Base-by-base conservation (phyloP, 2,329 filamentous ascomycete species). In the Pyrenophora seminiperda region DNA sequence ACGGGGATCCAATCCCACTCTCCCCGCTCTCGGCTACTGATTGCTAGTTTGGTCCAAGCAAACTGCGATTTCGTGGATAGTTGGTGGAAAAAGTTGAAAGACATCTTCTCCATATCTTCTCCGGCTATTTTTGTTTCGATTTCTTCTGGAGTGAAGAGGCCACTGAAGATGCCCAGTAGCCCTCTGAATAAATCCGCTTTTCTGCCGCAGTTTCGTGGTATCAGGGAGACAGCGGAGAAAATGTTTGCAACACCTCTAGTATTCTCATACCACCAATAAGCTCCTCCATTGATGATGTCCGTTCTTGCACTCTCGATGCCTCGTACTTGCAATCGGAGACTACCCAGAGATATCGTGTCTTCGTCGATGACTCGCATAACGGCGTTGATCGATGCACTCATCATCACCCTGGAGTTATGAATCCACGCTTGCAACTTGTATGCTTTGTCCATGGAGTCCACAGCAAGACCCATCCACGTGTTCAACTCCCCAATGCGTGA, bases 1-100 rank as follows among this genome's bases (percentile, higher is more conserved):
- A 49, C 39, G 5, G 46, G 46, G 17, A 49, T 49, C 46, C 46
- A 49, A 19, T 43, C 33, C 46, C 46, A 49, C 13, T 49, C 46
- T 13, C 40, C 34, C 15, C 46, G 24, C 14, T 43, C 40, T 3
- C 32, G 17, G 33, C 40, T 49, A 19, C 46, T 49, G 27, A 49
- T 43, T 7, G 46, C 46, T 10, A 49, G 14, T 20, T 49, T 49
- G 18, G 46, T 49, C 46, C 46, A 49, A 7, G 46, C 46, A 7
- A 15, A 27, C 1, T 19, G 6, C 11, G 46, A 43, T 19, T 43
- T 39, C 13, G 4, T 43, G 10, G 46, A 49, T 2, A 49, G 14
- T 6, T 27, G 33, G 9, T 33, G 34, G 27, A 49, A 49, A 9
- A 49, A 49, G 19, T 43, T 43, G 20, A 49, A 49, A 6, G 46